A percentile compares a stretch with the other conserved stretches of the same genome.
Conservation (phyloP, 768 basidiomycete species). For the Pseudohyphozyma bogoriensis region DNA sequence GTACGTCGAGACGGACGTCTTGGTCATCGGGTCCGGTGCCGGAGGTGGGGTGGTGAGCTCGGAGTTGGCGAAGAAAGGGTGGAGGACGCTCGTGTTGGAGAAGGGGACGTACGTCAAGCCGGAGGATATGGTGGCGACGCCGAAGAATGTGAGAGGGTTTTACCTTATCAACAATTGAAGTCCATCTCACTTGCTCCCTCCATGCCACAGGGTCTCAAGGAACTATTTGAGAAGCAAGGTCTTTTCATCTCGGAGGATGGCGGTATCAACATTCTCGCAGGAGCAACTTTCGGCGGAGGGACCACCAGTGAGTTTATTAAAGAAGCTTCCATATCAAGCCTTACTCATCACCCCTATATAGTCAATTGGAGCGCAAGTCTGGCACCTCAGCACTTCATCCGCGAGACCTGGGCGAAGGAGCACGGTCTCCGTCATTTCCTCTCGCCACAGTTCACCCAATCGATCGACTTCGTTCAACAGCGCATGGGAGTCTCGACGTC, state of each 20-base stretch:
- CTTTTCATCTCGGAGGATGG: conserved; percentile 32
- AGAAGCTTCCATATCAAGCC: neutral
- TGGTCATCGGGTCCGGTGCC: conserved; percentile 30
- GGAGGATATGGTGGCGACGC: conserved; percentile 20
- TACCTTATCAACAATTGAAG: too few relatives aligned
- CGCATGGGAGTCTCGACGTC: conserved; percentile 30
- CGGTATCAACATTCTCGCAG: conserved; percentile 30
- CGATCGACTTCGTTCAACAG: conserved; percentile 27
- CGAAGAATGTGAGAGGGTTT: too few relatives aligned
- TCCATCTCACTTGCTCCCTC: too few relatives aligned
- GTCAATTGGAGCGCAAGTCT: conserved; percentile 36
- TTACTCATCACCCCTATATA: neutral
- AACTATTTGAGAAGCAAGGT: conserved; percentile 27
- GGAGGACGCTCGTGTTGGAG: conserved; percentile 28
- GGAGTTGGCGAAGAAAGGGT: conserved; percentile 22
- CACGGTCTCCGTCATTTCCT: conserved; percentile 28
- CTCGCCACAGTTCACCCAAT: conserved; percentile 18
- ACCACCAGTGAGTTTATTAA: conserved; percentile 18
- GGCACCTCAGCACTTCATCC: conserved; percentile 32
- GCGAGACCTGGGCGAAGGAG: conserved; percentile 35
- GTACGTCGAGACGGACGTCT: conserved; percentile 28
- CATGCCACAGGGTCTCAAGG: conserved; percentile 13
- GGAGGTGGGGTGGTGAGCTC: conserved; percentile 31
- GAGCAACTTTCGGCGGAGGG: conserved; percentile 30
- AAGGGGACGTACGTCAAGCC: conserved; percentile 30